Base-by-base conservation (phyloP, 1,284 basidiomycete species). In the Athelia psychrophila region DNA sequence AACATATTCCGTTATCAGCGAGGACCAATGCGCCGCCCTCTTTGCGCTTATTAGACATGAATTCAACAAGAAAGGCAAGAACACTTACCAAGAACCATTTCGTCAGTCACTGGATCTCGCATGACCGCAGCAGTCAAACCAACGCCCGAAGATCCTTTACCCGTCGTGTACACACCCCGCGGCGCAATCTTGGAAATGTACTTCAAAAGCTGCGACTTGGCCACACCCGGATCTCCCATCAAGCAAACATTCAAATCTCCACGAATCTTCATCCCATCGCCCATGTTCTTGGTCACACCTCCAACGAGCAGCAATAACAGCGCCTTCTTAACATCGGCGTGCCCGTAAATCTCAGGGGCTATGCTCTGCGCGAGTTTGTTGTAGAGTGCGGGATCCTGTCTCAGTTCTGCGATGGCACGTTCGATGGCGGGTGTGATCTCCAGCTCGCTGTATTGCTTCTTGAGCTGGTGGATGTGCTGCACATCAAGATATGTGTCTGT, bases 161-260 rank as follows among this genome's bases (percentile, higher is more conserved):
- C 97, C 3, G 97, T 99, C 2, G 97, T 99, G 67, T 99, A 99
- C 25, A 99, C 89, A 12, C 97, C 97, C 57, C 97, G 81, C 13
- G 97, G 97, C 1, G 97, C 97, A 54, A 99, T 90, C 70, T 99
- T 99, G 49, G 95, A 93, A 62, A 99, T 99, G 65, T 98, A 99
- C 74, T 99, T 99, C 57, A 99, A 80, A 51, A 99, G 68, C 69
- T 99, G 97, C 24, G 95, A 98, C 72, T 99, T 99, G 61, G 97
- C 97, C 56, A 99, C 96, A 87, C 97, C 97, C 48, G 97, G 97
- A 72, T 99, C 97, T 62, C 97, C 97, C 97, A 99, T 99, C 47
- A 99, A 73, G 70, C 97, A 99, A 22, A 99, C 79, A 63, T 99
- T 99, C 72, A 99, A 80, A 70, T 99, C 97, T 23, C 97, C 97